Base-by-base conservation (phyloP, 2,329 filamentous ascomycete species). In the Pestalotiopsis fici region DNA sequence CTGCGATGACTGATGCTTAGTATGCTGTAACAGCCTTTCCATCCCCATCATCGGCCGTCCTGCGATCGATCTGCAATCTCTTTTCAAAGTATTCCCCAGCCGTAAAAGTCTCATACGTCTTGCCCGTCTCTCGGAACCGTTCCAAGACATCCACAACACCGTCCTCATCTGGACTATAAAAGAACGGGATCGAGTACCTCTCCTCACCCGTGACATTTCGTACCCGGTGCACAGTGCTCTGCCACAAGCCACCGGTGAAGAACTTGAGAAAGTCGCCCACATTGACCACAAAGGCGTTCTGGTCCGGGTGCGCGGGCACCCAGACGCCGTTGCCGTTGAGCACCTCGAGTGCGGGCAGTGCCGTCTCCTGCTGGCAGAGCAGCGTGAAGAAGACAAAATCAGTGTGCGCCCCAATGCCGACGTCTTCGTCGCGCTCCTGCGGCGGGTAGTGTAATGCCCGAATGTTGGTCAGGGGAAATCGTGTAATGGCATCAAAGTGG, bases 181-280 rank as follows among this genome's bases (percentile, higher is more conserved):
- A 67, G 61, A 67, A 67, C 23, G 66, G 66, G 12, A 67, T 55
- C 25, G 66, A 67, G 54, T 60, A 67, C 61, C 66, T 54, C 66
- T 64, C 59, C 66, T 64, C 66, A n/a, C 62, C 62, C n/a, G 60
- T 64, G 37, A n/a, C 59, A 31, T 67, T 67, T 4, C 62, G 37
- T 7, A 67, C 66, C 4, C 66, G 60, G 23, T 67, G 66, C 1
- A 67, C 66, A 6, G 66, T 67, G 43, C 61, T 65, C 61, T 60
- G 60, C 61, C 60, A 67, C 4, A 23, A 13, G 15, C 62, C 62
- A 12, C 62, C 62, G 9, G 66, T 65, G 23, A 67, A 54, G n/a
- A 64, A 60, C 21, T 67, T 59, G 11, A 67, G 62, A n/a, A 67
- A 67, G 31, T 67, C 66, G 27, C 66, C 66, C 18, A 67, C 56